Conservation (phyloP, 225 moss, liverwort and hornwort genomes). For the Neckera pumila region DNA sequence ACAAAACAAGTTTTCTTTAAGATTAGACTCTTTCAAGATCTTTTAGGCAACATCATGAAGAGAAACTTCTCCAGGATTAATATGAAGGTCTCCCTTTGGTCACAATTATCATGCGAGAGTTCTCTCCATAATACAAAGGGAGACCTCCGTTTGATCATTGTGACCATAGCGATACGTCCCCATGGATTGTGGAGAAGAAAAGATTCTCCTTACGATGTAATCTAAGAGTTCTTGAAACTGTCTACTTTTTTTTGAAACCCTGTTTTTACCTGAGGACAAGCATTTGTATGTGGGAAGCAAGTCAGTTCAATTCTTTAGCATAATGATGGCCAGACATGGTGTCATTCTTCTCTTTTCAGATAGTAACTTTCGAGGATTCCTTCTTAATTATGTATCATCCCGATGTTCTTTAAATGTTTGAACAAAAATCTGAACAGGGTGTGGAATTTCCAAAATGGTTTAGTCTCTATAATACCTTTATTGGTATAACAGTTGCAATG, state of each 20-base stretch:
- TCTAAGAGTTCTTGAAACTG: not conserved
- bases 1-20: not conserved
- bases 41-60: not conserved
- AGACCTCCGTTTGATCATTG: not conserved
- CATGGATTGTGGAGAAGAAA: not conserved
- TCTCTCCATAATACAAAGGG: not conserved
- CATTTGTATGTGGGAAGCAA: not conserved
- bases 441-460: not conserved
- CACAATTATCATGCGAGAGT: not conserved
- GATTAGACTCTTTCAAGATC: not conserved
- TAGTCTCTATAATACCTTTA: not conserved
- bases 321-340: not conserved
- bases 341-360: not conserved
- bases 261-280: not conserved
- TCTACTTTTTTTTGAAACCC: not conserved
- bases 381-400: not conserved
- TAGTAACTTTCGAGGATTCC: not conserved
- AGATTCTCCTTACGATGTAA: not conserved
- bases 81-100: not conserved
- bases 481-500: not conserved
- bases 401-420: not conserved
- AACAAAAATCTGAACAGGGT: not conserved
- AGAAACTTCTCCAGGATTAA: not conserved
- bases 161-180: not conserved
- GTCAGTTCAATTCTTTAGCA: not conserved